phyloP scores from a whole-genome alignment of 805 yeast species.

The Kodamaea neixiangensis region DNA sequence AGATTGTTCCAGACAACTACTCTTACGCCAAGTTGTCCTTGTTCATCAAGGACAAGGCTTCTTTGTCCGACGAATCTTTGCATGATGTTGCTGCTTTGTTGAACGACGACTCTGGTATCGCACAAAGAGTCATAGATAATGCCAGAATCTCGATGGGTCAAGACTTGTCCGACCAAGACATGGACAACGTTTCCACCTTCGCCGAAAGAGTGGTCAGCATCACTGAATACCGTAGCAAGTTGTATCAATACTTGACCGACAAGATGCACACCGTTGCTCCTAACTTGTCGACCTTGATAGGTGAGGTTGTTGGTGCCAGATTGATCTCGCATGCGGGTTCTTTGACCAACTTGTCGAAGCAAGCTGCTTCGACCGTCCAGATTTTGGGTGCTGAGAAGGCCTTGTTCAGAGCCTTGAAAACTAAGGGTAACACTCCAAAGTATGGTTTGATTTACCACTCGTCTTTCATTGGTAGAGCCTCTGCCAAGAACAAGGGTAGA shows the following conservation, averaged over 20 bases:
- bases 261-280: slow-evolving; percentile 99
- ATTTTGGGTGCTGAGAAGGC: slow-evolving; percentile 98
- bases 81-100: slow-evolving; percentile 91
- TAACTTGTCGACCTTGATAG: slow-evolving; percentile 92
- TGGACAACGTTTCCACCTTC: slow-evolving; percentile 86
- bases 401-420: slow-evolving; percentile 91
- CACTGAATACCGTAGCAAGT: slow-evolving; percentile 83
- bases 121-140: slow-evolving; percentile 89
- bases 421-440: slow-evolving; percentile 95
- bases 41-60: slow-evolving; percentile 82
- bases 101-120: slow-evolving; percentile 86
- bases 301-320: slow-evolving; percentile 99
- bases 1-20: slow-evolving; percentile 87
- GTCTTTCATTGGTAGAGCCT: slow-evolving; percentile 89
- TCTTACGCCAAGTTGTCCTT: slow-evolving; percentile 79
- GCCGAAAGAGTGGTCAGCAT: slow-evolving; percentile 92
- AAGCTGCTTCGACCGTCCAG: slow-evolving; percentile 99
- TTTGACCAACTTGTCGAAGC: slow-evolving; percentile 91
- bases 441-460: slow-evolving; percentile 95
- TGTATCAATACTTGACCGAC: slow-evolving; percentile 84
- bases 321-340: slow-evolving; percentile 98
- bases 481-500: slow-evolving; percentile 97
- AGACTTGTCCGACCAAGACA: slow-evolving; percentile 92
- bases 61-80: slow-evolving; percentile 86
- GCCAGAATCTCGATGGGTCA: slow-evolving; percentile 99